These are phyloP conservation scores for Gentiana straminea DNA, from an alignment of 257 asterid species.

Conservation along the genomic window DNA sequence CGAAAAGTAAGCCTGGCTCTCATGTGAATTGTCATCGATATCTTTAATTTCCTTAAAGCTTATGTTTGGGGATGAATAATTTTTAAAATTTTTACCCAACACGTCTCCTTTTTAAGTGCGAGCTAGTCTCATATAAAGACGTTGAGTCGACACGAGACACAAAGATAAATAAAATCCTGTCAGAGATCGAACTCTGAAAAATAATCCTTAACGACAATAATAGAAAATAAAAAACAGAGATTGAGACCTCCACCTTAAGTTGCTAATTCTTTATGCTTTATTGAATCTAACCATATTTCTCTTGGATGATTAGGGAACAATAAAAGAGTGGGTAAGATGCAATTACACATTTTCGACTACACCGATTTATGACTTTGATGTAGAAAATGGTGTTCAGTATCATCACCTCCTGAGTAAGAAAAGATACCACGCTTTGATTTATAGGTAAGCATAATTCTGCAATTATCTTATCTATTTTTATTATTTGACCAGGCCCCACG, in stretches of 20 bases:
- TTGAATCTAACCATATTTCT: background rate
- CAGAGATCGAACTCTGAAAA: no score
- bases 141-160: no score
- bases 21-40: background rate
- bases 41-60: no score
- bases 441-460: slow-evolving; percentile 7
- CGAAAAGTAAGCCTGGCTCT: slow-evolving; percentile 2
- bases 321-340: slow-evolving; percentile 10
- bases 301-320: slow-evolving; percentile 6
- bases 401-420: slow-evolving; percentile 12
- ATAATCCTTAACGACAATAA: no score
- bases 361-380: background rate
- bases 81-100: background rate
- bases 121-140: no score
- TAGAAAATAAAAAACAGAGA: no score
- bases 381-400: slow-evolving; percentile 1
- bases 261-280: background rate
- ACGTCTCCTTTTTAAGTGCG: background rate
- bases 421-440: slow-evolving; percentile 12
- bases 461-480: no score
- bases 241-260: background rate
- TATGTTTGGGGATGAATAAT: no score
- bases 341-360: background rate
- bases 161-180: no score
- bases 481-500: no score